A percentile compares a stretch with the other conserved stretches of the same genome.
These are phyloP conservation scores for Mycena filopes DNA, from an alignment of 768 basidiomycete species.

Conservation along the genomic window DNA sequence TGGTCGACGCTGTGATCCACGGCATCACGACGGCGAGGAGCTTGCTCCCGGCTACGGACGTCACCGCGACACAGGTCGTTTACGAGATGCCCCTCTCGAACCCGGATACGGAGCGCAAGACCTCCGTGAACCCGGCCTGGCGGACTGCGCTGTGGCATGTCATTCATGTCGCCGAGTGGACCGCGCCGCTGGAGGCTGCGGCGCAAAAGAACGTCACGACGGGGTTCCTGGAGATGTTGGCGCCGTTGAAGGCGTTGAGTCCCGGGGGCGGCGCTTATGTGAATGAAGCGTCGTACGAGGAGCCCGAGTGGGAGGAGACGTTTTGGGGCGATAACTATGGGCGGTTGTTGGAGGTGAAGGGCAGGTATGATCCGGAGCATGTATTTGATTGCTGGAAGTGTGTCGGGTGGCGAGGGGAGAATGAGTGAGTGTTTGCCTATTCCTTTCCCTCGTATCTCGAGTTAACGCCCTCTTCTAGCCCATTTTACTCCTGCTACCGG, in stretches of 20 bases:
- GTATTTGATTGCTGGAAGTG: constrained; percentile 28
- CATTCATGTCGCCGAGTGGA: constrained; percentile 24
- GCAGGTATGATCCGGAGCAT: constrained; percentile 27
- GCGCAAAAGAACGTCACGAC: constrained; percentile 21
- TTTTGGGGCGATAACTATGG: constrained; percentile 29
- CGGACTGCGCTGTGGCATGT: constrained; percentile 20
- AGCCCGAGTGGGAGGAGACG: constrained; percentile 29
- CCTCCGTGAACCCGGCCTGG: constrained; percentile 21
- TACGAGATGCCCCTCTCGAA: constrained; percentile 25
- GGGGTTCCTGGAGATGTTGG: constrained; percentile 23
- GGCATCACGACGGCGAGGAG: constrained; percentile 21
- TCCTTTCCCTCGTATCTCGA: constrained; percentile 22
- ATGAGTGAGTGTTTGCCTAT: constrained; percentile 20
- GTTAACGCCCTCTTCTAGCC: constrained; percentile 22
- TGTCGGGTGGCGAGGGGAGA: constrained; percentile 24
- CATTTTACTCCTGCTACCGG: constrained; percentile 24
- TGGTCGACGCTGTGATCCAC: constrained; percentile 19
- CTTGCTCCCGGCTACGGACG: constrained; percentile 19
- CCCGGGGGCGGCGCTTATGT: constrained; percentile 22
- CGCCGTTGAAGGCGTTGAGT: constrained; percentile 19
- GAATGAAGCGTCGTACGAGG: constrained; percentile 21
- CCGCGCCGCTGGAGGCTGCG: constrained; percentile 24
- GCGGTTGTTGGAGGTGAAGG: constrained; percentile 24
- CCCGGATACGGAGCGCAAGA: constrained; percentile 20
- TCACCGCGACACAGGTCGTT: constrained; percentile 21